A percentile compares a stretch with the other conserved stretches of the same genome.
Conservation (phyloP, 352 stramenopile genomes). For the Pythium sukuiense region DNA sequence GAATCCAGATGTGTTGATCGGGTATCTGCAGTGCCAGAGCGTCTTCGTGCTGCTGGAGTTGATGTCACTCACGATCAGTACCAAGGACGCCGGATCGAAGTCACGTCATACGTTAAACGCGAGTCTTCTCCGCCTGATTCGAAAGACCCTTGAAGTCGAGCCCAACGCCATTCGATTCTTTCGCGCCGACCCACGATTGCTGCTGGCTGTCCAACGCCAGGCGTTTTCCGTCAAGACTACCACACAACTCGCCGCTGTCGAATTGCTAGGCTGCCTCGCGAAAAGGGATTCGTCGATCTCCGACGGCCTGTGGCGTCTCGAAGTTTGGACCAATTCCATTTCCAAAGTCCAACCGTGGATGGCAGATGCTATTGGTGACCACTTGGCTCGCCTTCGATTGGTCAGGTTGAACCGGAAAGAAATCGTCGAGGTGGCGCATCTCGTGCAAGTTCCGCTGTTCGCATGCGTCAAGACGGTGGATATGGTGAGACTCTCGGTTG, state of each 20-base stretch:
- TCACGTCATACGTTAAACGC: constrained; percentile 1
- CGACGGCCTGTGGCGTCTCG: not conserved
- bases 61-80: constrained; percentile 10
- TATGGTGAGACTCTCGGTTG: constrained; percentile 13
- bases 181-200: constrained; percentile 14
- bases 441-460: constrained; percentile 17
- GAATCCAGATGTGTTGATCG: not conserved
- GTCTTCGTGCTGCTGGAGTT: constrained; percentile 13
- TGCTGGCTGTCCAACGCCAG: constrained; percentile 9
- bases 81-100: not conserved
- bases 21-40: constrained; percentile 15
- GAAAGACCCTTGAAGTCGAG: constrained; percentile 5
- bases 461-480: constrained; percentile 16
- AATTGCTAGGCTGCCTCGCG: constrained; percentile 5
- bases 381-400: constrained; percentile 6
- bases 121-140: constrained; percentile 10
- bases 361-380: not conserved
- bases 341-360: constrained; percentile 5
- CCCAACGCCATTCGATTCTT: constrained; percentile 16
- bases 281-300: not conserved
- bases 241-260: constrained; percentile 10
- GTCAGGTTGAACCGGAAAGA: constrained; percentile 6
- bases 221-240: constrained; percentile 14
- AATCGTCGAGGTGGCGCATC: constrained; percentile 15
- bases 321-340: constrained; percentile 5